Evolutionary conservation across 331 rosid genomes (phyloP), one percentile per base, ranked within the genome.

Genomic region (Dryas integrifolia): DNA sequence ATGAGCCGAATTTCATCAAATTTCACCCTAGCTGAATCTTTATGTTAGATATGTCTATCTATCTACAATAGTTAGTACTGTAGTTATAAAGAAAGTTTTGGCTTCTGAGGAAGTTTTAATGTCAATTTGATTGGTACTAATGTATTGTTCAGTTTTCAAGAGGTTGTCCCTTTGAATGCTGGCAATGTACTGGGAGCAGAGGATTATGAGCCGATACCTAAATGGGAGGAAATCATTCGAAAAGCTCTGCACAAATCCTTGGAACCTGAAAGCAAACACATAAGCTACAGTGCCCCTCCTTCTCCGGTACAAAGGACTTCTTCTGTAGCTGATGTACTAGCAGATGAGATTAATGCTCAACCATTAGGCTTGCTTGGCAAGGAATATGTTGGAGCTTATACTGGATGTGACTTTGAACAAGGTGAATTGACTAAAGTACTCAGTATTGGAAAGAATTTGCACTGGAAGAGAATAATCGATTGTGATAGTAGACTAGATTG

Each of bases 141-240:
- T 49, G 35, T 18, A 57, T 62, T 13, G 30, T 15, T 70, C 88
- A 95, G 98, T 74, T 91, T 95, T 61, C 98, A 95, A 77, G 98
- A 95, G 82, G 90, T 95, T 14, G 97, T 95, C 77, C 98, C 98
- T 79, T 82, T 95, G 79, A 95, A 81, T 80, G 98, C 98, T 21
- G 98, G 96, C 69, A 95, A 95, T 67, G 97, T 95, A 38, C 65
- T 95, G 4, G 98, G 98, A 79, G 96, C 97, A 58, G 98, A 95
- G 64, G 97, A 95, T 75, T 88, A 77, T 58, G 78, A 80, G 46
- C 96, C 98, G 0, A 89, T 91, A 45, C 83, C 61, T 16, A 91
- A 91, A 76, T 95, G 98, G 98, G 98, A 95, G 82, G 86, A 88
- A 58, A 88, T 91, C 76, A 89, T 95, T 77, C 75, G 98, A 75